Conservation (phyloP, 441 rosid genomes). For the Adansonia gregorii region DNA sequence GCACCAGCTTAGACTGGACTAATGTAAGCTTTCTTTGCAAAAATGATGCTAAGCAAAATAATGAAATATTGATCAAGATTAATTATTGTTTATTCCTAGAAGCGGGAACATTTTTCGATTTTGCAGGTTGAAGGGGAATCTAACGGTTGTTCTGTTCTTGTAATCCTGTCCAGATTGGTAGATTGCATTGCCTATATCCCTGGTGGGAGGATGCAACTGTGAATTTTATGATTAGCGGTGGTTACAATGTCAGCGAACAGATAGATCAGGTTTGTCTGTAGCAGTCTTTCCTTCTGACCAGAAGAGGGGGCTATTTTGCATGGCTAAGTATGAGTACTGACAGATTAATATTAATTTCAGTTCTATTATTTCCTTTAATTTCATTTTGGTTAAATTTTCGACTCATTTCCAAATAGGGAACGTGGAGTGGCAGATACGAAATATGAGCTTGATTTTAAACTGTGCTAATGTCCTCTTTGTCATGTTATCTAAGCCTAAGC, state of each 20-base stretch:
- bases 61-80: neutral
- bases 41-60: neutral
- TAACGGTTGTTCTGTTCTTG: conserved; percentile 14
- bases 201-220: conserved; percentile 90
- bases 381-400: neutral
- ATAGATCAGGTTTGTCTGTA: conserved; percentile 56
- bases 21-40: conserved; percentile 52
- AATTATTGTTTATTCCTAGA: neutral
- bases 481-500: too few species aligned
- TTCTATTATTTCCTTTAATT: neutral
- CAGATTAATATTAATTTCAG: neutral
- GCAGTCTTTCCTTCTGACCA: neutral
- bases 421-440: neutral
- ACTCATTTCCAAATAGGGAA: neutral
- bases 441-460: neutral
- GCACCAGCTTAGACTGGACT: conserved; percentile 70
- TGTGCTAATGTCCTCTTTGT: too few species aligned
- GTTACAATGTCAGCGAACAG: conserved; percentile 62
- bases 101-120: neutral
- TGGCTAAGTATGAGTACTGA: neutral
- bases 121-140: conserved; percentile 21
- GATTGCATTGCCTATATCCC: conserved; percentile 76
- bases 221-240: conserved; percentile 74
- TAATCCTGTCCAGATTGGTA: conserved; percentile 59
- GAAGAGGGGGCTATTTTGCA: neutral